Base-by-base conservation (phyloP, 371 early-diverging fungal species). In the Mucor irregularis region DNA sequence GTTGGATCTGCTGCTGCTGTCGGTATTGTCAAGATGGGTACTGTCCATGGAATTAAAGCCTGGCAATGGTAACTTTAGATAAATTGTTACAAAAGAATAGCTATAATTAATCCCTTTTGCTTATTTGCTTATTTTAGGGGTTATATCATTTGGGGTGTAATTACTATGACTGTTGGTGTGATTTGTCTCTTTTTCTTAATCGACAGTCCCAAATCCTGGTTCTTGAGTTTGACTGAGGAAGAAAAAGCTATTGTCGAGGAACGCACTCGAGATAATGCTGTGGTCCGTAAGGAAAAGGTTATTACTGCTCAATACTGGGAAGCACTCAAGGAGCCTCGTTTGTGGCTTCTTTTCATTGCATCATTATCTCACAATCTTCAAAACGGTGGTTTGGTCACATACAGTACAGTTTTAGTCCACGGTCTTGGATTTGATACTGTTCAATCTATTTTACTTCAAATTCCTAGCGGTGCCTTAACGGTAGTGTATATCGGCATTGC, bases 51-150 rank as follows among this genome's bases (percentile, higher is more conserved):
- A n/a, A 44, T 68, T 13, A 29, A 29, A 1, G 39, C 61, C 11
- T 64, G 68, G 68, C 42, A 46, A 50, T 68, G 68, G 64, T 22
- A 29, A 51, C 4, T 13, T n/a, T n/a, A n/a, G n/a, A n/a, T n/a
- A n/a, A n/a, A n/a, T n/a, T n/a, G n/a, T n/a, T n/a, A n/a, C n/a
- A n/a, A 28, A 11, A 28, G n/a, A 11, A 24, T 14, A 28, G 8
- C 26, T 71, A 9, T 62, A 73, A 21, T 72, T 68, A 4, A 62
- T 71, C n/a, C 65, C 82, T 17, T 78, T 74, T 42, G n/a, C 13
- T 35, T 35, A 35, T n/a, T 6, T 22, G 24, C 11, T 26, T 13
- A 17, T 17, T 11, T 34, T 34, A 53, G 44, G 82, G 79, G 47
- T 13, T 61, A 56, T 38, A 61, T 69, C 19, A 64, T 69, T n/a